These are phyloP conservation scores for Stenocarpella maydis DNA, from an alignment of 2,329 filamentous ascomycete species.

Conservation along the genomic window DNA sequence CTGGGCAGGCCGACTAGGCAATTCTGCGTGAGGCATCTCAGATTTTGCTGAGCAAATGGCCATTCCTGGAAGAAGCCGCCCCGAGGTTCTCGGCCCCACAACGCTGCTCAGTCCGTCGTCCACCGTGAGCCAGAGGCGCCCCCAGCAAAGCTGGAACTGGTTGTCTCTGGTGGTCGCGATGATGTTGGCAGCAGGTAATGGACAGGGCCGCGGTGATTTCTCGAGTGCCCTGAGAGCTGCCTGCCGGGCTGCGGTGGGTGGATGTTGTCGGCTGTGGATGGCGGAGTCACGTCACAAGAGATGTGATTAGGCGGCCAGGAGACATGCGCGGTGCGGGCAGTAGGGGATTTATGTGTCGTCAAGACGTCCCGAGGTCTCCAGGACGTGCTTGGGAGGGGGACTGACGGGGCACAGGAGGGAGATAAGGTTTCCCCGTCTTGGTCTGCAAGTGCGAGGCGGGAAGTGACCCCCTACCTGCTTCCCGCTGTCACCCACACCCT, in stretches of 20 bases:
- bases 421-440: slow-evolving; percentile 33
- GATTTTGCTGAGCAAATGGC: slow-evolving; percentile 34
- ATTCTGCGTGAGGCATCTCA: slow-evolving; percentile 42
- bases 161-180: not conserved
- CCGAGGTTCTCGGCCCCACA: slow-evolving; percentile 12
- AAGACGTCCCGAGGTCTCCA: not conserved
- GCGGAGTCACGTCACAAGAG: not conserved
- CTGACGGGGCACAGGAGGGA: slow-evolving; percentile 18
- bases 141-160: not conserved
- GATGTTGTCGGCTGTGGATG: not conserved
- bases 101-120: not conserved
- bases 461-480: slow-evolving; percentile 28
- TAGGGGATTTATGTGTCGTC: slow-evolving; percentile 18
- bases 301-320: slow-evolving; percentile 4
- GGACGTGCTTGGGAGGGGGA: not conserved
- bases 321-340: not conserved
- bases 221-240: not conserved
- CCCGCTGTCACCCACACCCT: slow-evolving; percentile 31
- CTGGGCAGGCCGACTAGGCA: slow-evolving; percentile 47
- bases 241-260: not conserved
- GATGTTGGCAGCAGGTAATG: not conserved
- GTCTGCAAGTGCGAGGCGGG: slow-evolving; percentile 17
- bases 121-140: slow-evolving; percentile 17
- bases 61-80: slow-evolving; percentile 32
- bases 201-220: not conserved